Base-by-base conservation (phyloP, 108 stramenopile genomes). In the Skeletonema tropicum region DNA sequence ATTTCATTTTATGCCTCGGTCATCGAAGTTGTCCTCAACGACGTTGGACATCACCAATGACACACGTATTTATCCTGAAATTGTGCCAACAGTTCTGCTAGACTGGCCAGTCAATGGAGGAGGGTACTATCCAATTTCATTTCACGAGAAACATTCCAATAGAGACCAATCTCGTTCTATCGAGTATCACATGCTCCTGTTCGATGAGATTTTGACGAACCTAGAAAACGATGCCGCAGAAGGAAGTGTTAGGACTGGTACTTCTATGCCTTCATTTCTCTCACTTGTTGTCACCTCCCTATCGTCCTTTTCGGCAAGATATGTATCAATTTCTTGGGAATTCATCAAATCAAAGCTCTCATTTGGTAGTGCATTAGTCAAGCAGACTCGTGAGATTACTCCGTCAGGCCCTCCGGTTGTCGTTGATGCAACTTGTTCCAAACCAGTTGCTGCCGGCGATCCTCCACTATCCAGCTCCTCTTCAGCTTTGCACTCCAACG, bases 61-160 rank as follows among this genome's bases (percentile, higher is more conserved):
- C 3, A 9, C 9, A 9, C 52, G 52, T 23, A 55, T n/a, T 9
- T 55, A 55, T 10, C 52, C 52, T 10, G 52, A 21, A 10, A 23
- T 55, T 1, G 19, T 55, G 1, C 52, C 52, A 55, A 55, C 9
- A 10, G 1, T 55, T 23, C 52, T 23, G 4, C 1, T 55, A 0
- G 52, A 55, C 23, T 55, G 52, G 52, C 52, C 52, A 9, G 17
- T 23, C 9, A 25, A 55, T 55, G 52, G 52, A 55, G 52, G 52
- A 25, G 52, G 52, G 1, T 55, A 55, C 9, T 2, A 23, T 55
- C 52, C 52, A 23, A 25, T 55, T 55, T 55, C 21, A 55, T 55
- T 55, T 55, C 52, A 55, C 23, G 23, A 11, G 23, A 55, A 23
- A 25, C 52, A 55, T 7, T 23, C 23, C 3, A 23, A 23, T 0